Percentiles rank a stretch among this genome's conserved stretches.
These are phyloP conservation scores for Chlorella sp. DNA, from an alignment of 139 green algal species.

Conservation along the genomic window DNA sequence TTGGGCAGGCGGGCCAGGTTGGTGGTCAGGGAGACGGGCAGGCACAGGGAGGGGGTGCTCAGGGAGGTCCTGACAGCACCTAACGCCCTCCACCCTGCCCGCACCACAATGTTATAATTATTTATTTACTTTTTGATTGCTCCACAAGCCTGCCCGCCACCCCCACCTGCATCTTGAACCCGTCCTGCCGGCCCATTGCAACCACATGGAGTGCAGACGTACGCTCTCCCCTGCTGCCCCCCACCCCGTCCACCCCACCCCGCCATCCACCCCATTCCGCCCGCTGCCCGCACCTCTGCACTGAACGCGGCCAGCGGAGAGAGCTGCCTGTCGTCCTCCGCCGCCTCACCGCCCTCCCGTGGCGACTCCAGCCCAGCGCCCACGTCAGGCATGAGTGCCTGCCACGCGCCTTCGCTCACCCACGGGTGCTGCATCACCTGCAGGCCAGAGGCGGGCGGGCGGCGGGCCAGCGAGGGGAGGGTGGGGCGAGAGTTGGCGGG, in stretches of 20 bases:
- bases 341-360: background rate
- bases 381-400: background rate
- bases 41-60: background rate
- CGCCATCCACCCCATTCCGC: too few species aligned
- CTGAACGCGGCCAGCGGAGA: background rate
- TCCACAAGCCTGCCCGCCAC: too few species aligned
- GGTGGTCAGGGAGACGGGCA: background rate
- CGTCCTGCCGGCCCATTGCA: too few species aligned
- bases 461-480: background rate
- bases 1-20: too few species aligned
- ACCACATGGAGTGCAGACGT: too few species aligned
- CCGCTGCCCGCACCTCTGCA: background rate
- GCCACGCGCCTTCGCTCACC: conserved; percentile 32
- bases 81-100: too few species aligned
- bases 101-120: too few species aligned
- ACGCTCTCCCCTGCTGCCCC: too few species aligned
- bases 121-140: too few species aligned
- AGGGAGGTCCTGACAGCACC: too few species aligned
- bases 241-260: too few species aligned
- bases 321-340: background rate
- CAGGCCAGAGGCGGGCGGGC: background rate
- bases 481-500: background rate
- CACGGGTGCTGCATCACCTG: conserved; percentile 48
- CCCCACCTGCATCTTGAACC: too few species aligned
- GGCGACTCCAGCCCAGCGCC: background rate